Conservation (phyloP, 192 early-diverging fungal species). For the Geranomyces michiganensis region DNA sequence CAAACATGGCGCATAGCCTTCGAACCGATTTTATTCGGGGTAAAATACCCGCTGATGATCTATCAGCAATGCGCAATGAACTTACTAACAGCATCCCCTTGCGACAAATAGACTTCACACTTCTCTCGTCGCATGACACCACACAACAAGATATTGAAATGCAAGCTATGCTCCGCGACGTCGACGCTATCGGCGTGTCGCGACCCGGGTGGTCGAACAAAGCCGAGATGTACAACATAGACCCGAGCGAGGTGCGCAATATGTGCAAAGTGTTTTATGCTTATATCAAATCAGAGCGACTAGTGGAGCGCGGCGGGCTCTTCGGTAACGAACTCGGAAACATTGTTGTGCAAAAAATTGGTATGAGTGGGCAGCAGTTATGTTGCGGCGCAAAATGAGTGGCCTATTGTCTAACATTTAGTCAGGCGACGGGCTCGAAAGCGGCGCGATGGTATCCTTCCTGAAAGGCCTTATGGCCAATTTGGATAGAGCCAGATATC, state of each 20-base stretch:
- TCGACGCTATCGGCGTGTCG: constrained; percentile 9
- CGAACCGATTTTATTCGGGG: constrained; percentile 1
- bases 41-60: neutral
- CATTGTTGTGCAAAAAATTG: neutral
- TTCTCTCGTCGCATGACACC: neutral
- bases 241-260: neutral
- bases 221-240: neutral
- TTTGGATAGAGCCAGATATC: neutral
- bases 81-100: neutral
- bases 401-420: no score
- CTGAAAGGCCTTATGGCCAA: neutral
- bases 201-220: constrained; percentile 1
- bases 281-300: neutral
- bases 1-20: neutral
- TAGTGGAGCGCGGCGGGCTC: neutral
- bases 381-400: no score
- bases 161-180: neutral
- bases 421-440: no score
- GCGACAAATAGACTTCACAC: neutral
- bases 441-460: no score
- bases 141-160: neutral
- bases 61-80: neutral
- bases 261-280: neutral
- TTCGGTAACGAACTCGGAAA: neutral
- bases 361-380: neutral